These are phyloP conservation scores for Fusarium miscanthi DNA, from an alignment of 2,329 filamentous ascomycete genomes.

Conservation along the genomic window DNA sequence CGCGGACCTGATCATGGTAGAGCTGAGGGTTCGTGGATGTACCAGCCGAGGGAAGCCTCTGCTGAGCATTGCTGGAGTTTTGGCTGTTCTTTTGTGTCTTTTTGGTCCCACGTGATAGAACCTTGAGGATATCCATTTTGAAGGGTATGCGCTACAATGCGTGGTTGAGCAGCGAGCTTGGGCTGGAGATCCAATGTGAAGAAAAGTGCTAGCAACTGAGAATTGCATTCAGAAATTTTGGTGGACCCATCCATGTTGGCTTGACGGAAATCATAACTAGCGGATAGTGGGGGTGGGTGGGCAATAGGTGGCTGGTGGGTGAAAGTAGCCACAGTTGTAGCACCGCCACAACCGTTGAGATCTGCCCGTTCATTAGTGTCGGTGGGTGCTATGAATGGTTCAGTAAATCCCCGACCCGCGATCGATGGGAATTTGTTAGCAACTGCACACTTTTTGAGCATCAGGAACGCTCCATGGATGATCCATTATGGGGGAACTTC, in stretches of 20 bases:
- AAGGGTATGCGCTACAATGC: not conserved
- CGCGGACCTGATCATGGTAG: slow-evolving; percentile 67
- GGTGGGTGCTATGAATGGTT: slow-evolving; percentile 13
- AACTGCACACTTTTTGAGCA: slow-evolving; percentile 2
- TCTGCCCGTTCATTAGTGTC: slow-evolving; percentile 1
- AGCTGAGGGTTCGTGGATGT: slow-evolving; percentile 75
- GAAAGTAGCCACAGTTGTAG: not conserved
- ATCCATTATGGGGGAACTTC: not conserved
- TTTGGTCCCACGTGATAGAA: slow-evolving; percentile 77
- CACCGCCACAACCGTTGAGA: slow-evolving; percentile 11
- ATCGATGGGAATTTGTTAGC: not conserved
- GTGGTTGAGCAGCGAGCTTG: slow-evolving; percentile 9
- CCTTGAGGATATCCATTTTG: slow-evolving; percentile 77
- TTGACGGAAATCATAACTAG: not conserved
- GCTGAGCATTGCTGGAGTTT: slow-evolving; percentile 45
- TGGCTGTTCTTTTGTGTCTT: slow-evolving; percentile 55
- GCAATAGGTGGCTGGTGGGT: slow-evolving; percentile 4
- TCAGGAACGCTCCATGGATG: slow-evolving; percentile 11
- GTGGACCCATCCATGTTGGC: slow-evolving; percentile 36
- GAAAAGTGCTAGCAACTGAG: slow-evolving; percentile 31
- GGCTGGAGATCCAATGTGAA: slow-evolving; percentile 7
- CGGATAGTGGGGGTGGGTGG: slow-evolving; percentile 40
- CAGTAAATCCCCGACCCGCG: slow-evolving; percentile 12
- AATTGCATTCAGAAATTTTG: slow-evolving; percentile 42
- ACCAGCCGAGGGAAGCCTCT: slow-evolving; percentile 72